These are phyloP conservation scores for Pichia exigua DNA, from an alignment of 805 yeast species.

Conservation along the genomic window DNA sequence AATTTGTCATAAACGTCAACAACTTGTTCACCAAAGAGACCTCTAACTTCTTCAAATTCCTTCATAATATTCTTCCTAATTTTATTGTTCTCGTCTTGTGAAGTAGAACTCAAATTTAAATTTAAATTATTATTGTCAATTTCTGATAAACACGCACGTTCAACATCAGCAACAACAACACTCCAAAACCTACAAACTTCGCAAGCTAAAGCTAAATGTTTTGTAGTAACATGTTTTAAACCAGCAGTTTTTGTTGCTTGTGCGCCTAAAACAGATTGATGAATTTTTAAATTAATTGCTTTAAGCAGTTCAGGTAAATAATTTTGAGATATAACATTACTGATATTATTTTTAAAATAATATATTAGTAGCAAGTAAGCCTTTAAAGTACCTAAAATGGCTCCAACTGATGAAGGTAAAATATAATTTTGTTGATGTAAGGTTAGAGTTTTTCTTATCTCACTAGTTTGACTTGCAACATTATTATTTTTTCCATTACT, in stretches of 20 bases:
- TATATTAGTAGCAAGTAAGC: slow-evolving; percentile 44
- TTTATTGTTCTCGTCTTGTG: slow-evolving; percentile 17
- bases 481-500: slow-evolving; percentile 4
- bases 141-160: slow-evolving; percentile 19
- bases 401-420: slow-evolving; percentile 43
- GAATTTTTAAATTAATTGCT: slow-evolving; percentile 44
- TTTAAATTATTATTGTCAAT: slow-evolving; percentile 16
- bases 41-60: slow-evolving; percentile 33
- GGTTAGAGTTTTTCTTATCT: slow-evolving; percentile 27
- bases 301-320: slow-evolving; percentile 35
- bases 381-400: slow-evolving; percentile 34
- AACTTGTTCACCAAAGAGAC: slow-evolving; percentile 50
- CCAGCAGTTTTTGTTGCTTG: slow-evolving; percentile 74
- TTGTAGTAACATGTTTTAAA: slow-evolving; percentile 63
- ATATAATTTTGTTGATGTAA: slow-evolving; percentile 52
- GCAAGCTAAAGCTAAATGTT: slow-evolving; percentile 59
- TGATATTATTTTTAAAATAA: slow-evolving; percentile 4
- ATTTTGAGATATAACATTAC: slow-evolving; percentile 31
- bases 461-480: background rate
- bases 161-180: slow-evolving; percentile 14
- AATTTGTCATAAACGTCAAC: slow-evolving; percentile 55
- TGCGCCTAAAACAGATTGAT: slow-evolving; percentile 60
- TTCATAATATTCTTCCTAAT: slow-evolving; percentile 23
- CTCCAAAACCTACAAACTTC: slow-evolving; percentile 52
- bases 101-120: slow-evolving; percentile 13